Evolutionary conservation across 2,329 filamentous ascomycete genomes (phyloP).

Genomic region (Aspergillus texensis): DNA sequence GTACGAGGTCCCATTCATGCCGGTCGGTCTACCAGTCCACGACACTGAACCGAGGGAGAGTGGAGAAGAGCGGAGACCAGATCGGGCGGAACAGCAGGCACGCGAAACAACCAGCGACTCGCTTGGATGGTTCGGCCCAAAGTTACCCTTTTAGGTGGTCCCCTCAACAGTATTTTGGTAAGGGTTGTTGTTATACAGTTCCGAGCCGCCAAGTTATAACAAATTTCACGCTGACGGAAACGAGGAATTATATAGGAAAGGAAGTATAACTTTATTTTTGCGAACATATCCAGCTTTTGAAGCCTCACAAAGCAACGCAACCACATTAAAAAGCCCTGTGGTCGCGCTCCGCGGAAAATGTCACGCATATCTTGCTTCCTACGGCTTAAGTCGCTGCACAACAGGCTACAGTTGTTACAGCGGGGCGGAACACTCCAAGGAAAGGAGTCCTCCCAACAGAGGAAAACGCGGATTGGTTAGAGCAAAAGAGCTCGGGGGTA

Average conservation of each 20-base stretch:
- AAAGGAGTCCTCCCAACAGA: not conserved
- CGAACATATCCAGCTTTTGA: not conserved
- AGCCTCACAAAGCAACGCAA: not conserved
- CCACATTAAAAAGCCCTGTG: not conserved
- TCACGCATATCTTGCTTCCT: not conserved
- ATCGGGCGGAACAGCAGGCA: not conserved
- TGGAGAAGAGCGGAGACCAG: constrained; percentile 4
- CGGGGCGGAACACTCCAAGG: not conserved
- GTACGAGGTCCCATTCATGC: not conserved
- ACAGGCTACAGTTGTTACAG: not conserved
- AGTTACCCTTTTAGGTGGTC: not conserved
- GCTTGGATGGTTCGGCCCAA: not conserved
- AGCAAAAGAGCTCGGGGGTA: not conserved
- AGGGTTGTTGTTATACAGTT: not conserved
- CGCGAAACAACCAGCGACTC: not conserved
- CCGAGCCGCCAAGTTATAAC: not conserved
- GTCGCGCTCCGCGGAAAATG: not conserved
- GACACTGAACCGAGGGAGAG: not conserved
- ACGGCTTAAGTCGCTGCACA: not conserved
- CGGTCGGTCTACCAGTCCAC: not conserved
- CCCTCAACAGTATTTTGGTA: not conserved
- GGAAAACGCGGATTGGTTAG: not conserved
- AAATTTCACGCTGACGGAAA: not conserved
- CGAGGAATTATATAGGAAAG: not conserved
- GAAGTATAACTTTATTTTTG: not conserved